Conservation (phyloP, 139 green algal species). For the Trebouxia sp. region DNA sequence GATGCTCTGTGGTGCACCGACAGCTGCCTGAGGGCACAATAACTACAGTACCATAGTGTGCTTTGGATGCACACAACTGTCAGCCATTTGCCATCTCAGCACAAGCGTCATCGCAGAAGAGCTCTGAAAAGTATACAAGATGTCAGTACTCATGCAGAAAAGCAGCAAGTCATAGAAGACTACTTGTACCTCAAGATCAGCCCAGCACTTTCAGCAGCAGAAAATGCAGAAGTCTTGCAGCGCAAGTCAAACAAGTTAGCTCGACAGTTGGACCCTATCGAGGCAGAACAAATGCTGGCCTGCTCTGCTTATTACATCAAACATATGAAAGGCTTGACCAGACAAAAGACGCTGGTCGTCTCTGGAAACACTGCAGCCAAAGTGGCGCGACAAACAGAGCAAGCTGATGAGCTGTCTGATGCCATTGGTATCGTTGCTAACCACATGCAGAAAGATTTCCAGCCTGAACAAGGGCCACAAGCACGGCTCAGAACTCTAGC, state of each 20-base stretch:
- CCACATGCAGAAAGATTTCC: neutral
- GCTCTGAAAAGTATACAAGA: neutral
- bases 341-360: neutral
- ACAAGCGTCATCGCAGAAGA: neutral
- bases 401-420: neutral
- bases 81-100: neutral
- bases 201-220: neutral
- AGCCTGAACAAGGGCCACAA: neutral
- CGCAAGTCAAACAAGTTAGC: neutral
- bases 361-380: neutral
- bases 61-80: neutral
- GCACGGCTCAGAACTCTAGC: neutral
- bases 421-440: neutral
- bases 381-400: neutral
- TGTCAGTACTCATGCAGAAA: neutral
- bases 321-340: neutral
- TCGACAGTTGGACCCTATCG: neutral
- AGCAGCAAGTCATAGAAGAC: neutral
- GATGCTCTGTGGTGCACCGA: no score
- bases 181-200: neutral
- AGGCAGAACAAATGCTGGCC: neutral
- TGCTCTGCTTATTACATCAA: neutral
- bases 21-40: no score
- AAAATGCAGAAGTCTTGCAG: neutral
- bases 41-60: no score